Base-by-base conservation (phyloP, 2,329 filamentous ascomycete genomes). In the Fusarium mexicanum region DNA sequence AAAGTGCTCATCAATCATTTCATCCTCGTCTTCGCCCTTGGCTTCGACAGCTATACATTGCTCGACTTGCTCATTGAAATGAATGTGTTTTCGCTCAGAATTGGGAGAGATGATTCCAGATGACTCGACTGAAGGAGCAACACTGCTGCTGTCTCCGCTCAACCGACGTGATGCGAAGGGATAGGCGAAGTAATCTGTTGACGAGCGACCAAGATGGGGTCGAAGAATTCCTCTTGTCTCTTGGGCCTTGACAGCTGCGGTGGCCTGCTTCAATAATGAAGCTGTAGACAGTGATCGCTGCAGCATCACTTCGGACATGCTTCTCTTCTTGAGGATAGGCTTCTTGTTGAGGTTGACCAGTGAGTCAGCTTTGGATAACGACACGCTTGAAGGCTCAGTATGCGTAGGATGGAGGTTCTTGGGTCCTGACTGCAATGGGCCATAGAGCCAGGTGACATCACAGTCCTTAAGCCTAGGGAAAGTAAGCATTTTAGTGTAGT, bases 361-460 rank as follows among this genome's bases (percentile, higher is more conserved):
- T 0, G 94, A 95, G 74, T 86, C 85, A 9, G 85, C 85, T 76
- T 89, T 87, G 35, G 87, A 89, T 22, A 90, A 67, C 22, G 83
- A 81, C 8, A 83, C 81, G 71, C 85, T 87, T 73, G 72, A 80
- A 31, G 80, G 79, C 38, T 85, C 84, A 6, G 83, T 84, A 60
- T 84, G 82, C 11, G 85, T 79, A 77, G 86, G 69, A 65, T 90
- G 86, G 18, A 89, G 80, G 33, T 87, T 89, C 62, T 87, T 89
- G 8, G 87, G 86, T 29, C 92, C 92, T 2, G 92, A 92, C 81
- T 98, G 96, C 55, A 98, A 84, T 18, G 96, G 96, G 1, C 96
- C 96, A 79, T 98, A 99, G 2, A 99, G 87, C 96, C 96, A 99
- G 51, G 96, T 98, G 38, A 98, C 95, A 82, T 99, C 96, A 81